A percentile compares a stretch with the other conserved stretches of the same genome.
These are phyloP conservation scores for Arabidopsis suecica DNA, from an alignment of 345 rosid species.

Conservation along the genomic window DNA sequence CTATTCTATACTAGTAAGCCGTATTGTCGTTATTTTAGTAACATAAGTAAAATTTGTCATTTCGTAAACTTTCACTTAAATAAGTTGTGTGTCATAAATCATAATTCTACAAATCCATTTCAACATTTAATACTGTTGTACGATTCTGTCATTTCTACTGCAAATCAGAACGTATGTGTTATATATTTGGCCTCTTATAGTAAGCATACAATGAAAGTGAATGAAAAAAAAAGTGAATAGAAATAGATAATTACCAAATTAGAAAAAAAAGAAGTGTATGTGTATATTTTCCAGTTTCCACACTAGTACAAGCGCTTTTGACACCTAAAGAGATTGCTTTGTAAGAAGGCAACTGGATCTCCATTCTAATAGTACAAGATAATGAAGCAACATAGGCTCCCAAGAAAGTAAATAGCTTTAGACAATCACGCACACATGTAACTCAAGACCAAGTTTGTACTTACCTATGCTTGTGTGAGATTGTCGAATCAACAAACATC, in stretches of 20 bases:
- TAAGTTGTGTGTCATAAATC: neutral
- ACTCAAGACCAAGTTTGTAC: slow-evolving; percentile 30
- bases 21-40: neutral
- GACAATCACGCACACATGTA: slow-evolving; percentile 18
- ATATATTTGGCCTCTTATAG: slow-evolving; percentile 4
- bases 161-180: slow-evolving; percentile 4
- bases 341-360: slow-evolving; percentile 13
- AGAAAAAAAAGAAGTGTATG: neutral
- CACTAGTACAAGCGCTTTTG: slow-evolving; percentile 25
- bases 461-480: slow-evolving; percentile 31
- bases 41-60: too few relatives aligned
- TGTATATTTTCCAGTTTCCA: slow-evolving; percentile 24
- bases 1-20: neutral
- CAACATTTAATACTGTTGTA: neutral
- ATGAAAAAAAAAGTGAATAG: neutral
- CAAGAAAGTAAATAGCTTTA: slow-evolving; percentile 6
- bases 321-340: slow-evolving; percentile 26
- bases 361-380: slow-evolving; percentile 39
- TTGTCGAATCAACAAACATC: slow-evolving; percentile 33
- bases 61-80: neutral
- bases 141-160: neutral
- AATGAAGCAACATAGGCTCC: slow-evolving; percentile 33
- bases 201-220: slow-evolving; percentile 20
- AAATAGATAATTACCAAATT: neutral
- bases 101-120: neutral